These are phyloP conservation scores for Yamadazyma membranifaciens DNA, from an alignment of 1,139 yeast genomes.

Conservation along the genomic window DNA sequence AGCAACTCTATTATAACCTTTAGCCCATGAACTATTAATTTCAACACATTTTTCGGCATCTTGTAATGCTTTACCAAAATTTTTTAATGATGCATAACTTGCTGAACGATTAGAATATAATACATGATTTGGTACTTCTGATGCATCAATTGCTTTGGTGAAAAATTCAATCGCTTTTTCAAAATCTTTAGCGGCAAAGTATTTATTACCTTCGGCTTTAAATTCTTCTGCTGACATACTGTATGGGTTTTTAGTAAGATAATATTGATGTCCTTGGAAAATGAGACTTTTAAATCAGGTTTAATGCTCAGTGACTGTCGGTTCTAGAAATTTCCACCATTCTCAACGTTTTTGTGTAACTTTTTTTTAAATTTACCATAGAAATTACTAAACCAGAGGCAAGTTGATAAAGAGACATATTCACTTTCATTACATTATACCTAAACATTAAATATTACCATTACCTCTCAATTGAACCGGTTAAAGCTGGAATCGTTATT, in stretches of 20 bases:
- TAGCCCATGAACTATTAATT: constrained; percentile 85
- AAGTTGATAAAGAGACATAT: background rate
- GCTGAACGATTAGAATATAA: constrained; percentile 95
- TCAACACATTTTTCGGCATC: constrained; percentile 84
- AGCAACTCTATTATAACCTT: constrained; percentile 91
- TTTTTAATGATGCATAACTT: constrained; percentile 74
- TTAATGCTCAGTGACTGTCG: constrained; percentile 2
- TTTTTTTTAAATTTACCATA: too few species aligned
- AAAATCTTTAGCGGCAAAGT: constrained; percentile 85
- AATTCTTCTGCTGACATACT: constrained; percentile 65
- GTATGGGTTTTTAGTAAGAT: background rate
- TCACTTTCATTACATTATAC: background rate
- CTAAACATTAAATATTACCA: background rate
- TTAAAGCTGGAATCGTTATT: too few species aligned
- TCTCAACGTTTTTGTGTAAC: background rate
- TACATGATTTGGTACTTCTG: constrained; percentile 82
- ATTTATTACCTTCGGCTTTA: constrained; percentile 86
- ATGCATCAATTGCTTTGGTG: constrained; percentile 84
- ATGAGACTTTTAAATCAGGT: constrained; percentile 1
- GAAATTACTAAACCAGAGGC: too few species aligned
- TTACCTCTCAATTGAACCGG: too few species aligned
- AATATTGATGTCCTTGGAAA: background rate
- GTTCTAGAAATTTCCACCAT: constrained; percentile 6
- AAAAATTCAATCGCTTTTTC: constrained; percentile 76
- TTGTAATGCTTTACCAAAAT: constrained; percentile 68